A percentile compares a stretch with the other conserved stretches of the same genome.
These are phyloP conservation scores for Xylariaceae sp. DNA, from an alignment of 2,329 filamentous ascomycete species.

Conservation along the genomic window DNA sequence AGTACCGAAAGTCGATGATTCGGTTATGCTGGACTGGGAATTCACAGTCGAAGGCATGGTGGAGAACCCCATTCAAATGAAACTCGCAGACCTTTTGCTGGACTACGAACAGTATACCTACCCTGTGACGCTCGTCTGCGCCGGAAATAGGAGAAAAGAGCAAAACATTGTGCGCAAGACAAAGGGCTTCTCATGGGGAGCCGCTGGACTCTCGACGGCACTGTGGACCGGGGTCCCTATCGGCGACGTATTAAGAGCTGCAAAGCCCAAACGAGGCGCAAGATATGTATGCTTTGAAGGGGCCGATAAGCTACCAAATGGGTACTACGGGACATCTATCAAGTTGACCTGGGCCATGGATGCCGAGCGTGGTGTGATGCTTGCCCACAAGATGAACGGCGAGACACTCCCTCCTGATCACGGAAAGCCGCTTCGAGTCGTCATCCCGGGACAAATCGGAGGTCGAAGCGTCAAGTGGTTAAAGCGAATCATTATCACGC, in stretches of 20 bases:
- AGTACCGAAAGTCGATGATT: conserved; percentile 72
- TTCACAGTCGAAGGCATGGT: conserved; percentile 83
- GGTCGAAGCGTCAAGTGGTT: conserved; percentile 93
- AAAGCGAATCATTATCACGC: conserved; percentile 74
- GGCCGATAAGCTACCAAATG: conserved; percentile 83
- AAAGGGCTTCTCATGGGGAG: conserved; percentile 92
- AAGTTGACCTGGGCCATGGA: conserved; percentile 89
- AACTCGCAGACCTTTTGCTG: conserved; percentile 66
- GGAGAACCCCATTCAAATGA: conserved; percentile 70
- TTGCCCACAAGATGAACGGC: conserved; percentile 90
- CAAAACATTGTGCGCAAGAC: conserved; percentile 88
- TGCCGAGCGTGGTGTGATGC: conserved; percentile 76
- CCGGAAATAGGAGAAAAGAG: conserved; percentile 88
- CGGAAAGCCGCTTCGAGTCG: conserved; percentile 75
- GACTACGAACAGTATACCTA: conserved; percentile 80
- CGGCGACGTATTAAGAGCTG: conserved; percentile 65
- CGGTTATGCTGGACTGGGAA: conserved; percentile 74
- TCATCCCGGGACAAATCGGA: conserved; percentile 89
- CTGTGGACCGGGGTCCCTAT: conserved; percentile 83
- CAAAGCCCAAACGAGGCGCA: conserved; percentile 66
- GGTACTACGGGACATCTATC: conserved; percentile 82
- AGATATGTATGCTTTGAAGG: conserved; percentile 90
- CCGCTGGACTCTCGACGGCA: conserved; percentile 82
- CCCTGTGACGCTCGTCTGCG: conserved; percentile 86
- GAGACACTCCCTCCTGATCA: conserved; percentile 78